phyloP scores from a whole-genome alignment of 2,329 filamentous ascomycete genomes.

The Alternaria sp. region DNA sequence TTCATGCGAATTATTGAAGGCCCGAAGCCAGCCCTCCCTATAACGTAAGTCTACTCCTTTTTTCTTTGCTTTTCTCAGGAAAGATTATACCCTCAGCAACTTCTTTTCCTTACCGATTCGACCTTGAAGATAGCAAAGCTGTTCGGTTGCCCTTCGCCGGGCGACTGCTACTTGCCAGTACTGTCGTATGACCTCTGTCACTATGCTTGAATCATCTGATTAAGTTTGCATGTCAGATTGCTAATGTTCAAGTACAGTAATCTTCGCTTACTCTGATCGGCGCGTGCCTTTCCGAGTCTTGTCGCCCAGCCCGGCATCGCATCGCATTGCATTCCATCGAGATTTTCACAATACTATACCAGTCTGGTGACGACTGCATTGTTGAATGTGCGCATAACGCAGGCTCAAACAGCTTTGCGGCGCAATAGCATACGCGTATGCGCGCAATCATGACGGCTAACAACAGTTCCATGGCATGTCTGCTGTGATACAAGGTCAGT shows the following conservation, averaged over 20 bases:
- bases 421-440: not conserved
- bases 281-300: not conserved
- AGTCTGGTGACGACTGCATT: not conserved
- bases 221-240: conserved; percentile 11
- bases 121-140: conserved; percentile 80
- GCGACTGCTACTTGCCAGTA: conserved; percentile 92
- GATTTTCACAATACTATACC: not conserved
- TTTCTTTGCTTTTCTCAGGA: conserved; percentile 41
- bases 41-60: conserved; percentile 16
- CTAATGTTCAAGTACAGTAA: conserved; percentile 20
- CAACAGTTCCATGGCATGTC: not conserved
- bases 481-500: conserved; percentile 43
- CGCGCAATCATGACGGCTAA: not conserved
- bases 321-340: not conserved
- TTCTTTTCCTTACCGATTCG: conserved; percentile 92
- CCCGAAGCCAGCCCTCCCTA: conserved; percentile 10
- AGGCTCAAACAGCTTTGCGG: not conserved
- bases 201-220: not conserved
- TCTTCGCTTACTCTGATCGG: conserved; percentile 8
- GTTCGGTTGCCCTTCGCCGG: conserved; percentile 68
- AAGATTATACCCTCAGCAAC: conserved; percentile 80
- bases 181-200: conserved; percentile 72
- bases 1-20: conserved; percentile 2
- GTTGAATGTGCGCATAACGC: not conserved
- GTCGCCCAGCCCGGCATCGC: not conserved